Conservation (phyloP, 2,329 filamentous ascomycete genomes). For the Tolypocladium amazonense region DNA sequence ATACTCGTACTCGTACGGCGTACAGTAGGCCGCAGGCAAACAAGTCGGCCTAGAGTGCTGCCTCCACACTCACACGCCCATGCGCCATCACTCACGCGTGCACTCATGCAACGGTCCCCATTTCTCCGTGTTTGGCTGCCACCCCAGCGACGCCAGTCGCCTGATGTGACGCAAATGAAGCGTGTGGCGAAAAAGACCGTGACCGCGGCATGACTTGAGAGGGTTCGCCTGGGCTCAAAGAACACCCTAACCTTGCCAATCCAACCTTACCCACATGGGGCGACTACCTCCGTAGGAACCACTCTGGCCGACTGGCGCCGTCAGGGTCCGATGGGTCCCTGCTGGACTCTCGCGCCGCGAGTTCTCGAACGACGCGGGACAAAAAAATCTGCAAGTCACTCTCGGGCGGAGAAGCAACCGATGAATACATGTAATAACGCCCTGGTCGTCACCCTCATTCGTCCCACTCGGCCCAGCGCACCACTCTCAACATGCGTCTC, state of each 20-base stretch:
- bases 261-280: background rate
- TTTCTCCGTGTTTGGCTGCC: background rate
- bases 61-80: background rate
- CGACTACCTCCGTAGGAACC: background rate
- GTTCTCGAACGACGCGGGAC: constrained; percentile 6
- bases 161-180: constrained; percentile 9
- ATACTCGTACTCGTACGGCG: background rate
- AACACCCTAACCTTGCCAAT: background rate
- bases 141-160: constrained; percentile 6
- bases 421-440: constrained; percentile 1
- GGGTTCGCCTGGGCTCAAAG: background rate
- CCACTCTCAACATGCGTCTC: background rate
- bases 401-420: background rate
- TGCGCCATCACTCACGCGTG: background rate
- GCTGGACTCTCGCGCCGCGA: background rate
- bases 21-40: background rate
- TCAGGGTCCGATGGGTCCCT: constrained; percentile 1
- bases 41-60: background rate
- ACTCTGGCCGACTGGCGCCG: background rate
- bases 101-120: background rate
- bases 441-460: background rate
- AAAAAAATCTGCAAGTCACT: constrained; percentile 7
- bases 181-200: background rate
- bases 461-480: background rate
- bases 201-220: background rate